Percentiles rank a stretch among this genome's conserved stretches.
Conservation (phyloP, 352 stramenopile genomes). For the Elongisporangium anandrum region DNA sequence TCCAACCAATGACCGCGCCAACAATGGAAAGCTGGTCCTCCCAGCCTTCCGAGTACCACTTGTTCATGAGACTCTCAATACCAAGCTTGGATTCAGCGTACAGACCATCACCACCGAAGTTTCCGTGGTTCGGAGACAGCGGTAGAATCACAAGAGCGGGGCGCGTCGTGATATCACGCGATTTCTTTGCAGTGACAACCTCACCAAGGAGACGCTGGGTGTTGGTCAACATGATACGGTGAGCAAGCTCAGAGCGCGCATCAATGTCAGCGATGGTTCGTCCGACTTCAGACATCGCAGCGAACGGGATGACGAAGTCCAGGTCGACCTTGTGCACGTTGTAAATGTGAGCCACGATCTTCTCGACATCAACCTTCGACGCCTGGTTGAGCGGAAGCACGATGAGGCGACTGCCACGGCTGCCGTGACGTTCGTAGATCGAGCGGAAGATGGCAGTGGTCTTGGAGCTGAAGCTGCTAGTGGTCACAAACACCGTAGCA, state of each 20-base stretch:
- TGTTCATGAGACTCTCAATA: conserved; percentile 81
- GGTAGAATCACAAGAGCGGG: conserved; percentile 75
- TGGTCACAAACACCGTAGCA: conserved; percentile 82
- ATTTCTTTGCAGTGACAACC: conserved; percentile 71
- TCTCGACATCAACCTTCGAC: conserved; percentile 71
- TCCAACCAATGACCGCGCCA: conserved; percentile 86
- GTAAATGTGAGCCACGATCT: conserved; percentile 80
- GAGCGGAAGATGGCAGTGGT: conserved; percentile 60
- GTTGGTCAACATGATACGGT: conserved; percentile 89
- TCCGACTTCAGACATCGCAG: conserved; percentile 73
- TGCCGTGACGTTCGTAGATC: conserved; percentile 85
- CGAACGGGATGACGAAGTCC: conserved; percentile 88
- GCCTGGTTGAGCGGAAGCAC: conserved; percentile 85
- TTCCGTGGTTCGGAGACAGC: conserved; percentile 84
- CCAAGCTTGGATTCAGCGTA: conserved; percentile 89
- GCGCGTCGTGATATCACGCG: conserved; percentile 61
- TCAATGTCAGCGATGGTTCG: conserved; percentile 80
- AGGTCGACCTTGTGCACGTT: conserved; percentile 74
- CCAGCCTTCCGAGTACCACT: conserved; percentile 86
- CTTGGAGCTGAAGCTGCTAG: conserved; percentile 64
- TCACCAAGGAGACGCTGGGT: conserved; percentile 77
- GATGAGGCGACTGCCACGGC: conserved; percentile 70
- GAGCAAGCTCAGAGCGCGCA: conserved; percentile 68
- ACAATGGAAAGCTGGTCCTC: conserved; percentile 81
- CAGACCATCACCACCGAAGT: conserved; percentile 80